Percentiles rank a stretch among this genome's conserved stretches.
phyloP scores from a whole-genome alignment of 1,139 yeast species.

The Yamadazyma sp. region DNA sequence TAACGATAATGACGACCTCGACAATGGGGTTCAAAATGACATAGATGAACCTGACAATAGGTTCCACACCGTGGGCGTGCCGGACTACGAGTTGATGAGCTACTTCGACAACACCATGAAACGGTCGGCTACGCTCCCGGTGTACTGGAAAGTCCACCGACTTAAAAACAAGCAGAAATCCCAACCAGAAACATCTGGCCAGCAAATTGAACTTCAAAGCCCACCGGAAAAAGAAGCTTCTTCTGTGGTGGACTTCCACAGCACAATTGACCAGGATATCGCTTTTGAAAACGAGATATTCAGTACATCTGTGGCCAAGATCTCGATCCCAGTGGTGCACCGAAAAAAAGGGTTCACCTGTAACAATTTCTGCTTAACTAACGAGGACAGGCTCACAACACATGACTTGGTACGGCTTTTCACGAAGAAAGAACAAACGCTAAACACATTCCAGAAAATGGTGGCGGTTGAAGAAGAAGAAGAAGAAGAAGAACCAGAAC shows the following conservation, averaged over 20 bases:
- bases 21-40: constrained; percentile 13
- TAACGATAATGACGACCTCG: constrained; percentile 22
- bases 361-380: constrained; percentile 33
- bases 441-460: background rate
- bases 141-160: constrained; percentile 76
- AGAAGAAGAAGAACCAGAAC: background rate
- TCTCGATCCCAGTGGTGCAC: constrained; percentile 27
- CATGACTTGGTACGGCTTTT: background rate
- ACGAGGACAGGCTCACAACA: constrained; percentile 12
- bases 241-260: constrained; percentile 31
- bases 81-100: constrained; percentile 71
- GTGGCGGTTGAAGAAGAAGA: constrained; percentile 21
- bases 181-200: constrained; percentile 10
- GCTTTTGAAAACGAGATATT: constrained; percentile 39
- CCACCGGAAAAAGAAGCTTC: too few relatives aligned
- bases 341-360: constrained; percentile 37
- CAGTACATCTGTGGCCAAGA: constrained; percentile 49
- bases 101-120: constrained; percentile 73
- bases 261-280: constrained; percentile 46
- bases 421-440: background rate
- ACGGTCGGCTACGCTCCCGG: constrained; percentile 79
- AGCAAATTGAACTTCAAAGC: too few relatives aligned
- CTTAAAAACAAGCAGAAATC: constrained; percentile 2
- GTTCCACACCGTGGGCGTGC: constrained; percentile 30
- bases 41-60: too few relatives aligned